Percentiles rank a stretch among this genome's conserved stretches.
phyloP scores from a whole-genome alignment of 2,329 filamentous ascomycete genomes.

The Blastomyces percursus region DNA sequence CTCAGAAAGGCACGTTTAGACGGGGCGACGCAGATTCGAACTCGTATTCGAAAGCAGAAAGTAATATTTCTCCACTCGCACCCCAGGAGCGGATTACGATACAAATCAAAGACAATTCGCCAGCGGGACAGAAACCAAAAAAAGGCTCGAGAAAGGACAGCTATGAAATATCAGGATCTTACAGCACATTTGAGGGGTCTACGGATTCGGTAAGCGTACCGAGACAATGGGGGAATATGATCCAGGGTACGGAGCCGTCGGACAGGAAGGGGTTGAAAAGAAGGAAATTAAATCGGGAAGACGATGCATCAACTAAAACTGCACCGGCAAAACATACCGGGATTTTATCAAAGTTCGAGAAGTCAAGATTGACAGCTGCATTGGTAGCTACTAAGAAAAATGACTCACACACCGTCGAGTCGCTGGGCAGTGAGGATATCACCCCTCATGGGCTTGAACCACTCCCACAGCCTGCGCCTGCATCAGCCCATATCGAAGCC shows the following conservation, averaged over 20 bases:
- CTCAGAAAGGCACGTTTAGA: background rate
- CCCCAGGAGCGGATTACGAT: constrained; percentile 2
- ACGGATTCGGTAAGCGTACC: constrained; percentile 26
- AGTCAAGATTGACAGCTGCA: constrained; percentile 13
- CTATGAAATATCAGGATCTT: constrained; percentile 10
- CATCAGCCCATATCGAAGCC: constrained; percentile 44
- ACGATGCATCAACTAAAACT: background rate
- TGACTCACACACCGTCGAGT: constrained; percentile 9
- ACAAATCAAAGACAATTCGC: constrained; percentile 15
- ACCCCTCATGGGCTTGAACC: constrained; percentile 64
- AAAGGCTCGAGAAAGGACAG: background rate
- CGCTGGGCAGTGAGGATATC: constrained; percentile 6
- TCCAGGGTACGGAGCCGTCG: background rate
- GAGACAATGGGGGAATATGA: background rate
- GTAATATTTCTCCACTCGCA: constrained; percentile 1
- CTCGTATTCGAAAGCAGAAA: background rate
- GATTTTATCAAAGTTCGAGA: constrained; percentile 22
- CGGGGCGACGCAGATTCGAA: background rate
- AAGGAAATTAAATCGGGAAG: constrained; percentile 24
- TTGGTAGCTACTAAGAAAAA: constrained; percentile 5
- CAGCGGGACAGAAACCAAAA: background rate
- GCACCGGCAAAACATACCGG: constrained; percentile 16
- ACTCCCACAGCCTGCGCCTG: constrained; percentile 60
- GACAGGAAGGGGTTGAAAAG: constrained; percentile 8
- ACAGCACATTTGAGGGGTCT: constrained; percentile 6